Base-by-base conservation (phyloP, 129 eudicot species). In the Mikania micrantha region DNA sequence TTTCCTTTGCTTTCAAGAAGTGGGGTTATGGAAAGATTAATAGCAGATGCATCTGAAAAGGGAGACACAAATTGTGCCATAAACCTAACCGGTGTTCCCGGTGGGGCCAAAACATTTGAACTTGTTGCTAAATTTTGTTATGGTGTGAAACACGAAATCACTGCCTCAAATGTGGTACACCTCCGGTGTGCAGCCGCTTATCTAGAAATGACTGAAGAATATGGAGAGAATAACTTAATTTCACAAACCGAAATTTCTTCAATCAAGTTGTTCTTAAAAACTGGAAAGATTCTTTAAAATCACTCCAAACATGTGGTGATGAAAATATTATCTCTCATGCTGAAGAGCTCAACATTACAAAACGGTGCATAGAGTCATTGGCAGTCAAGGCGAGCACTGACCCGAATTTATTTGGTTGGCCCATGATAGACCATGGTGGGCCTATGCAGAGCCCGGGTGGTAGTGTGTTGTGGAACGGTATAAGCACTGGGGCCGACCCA, bases 401-500 rank as follows among this genome's bases (percentile, higher is more conserved):
- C 78, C 98, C 98, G 0, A 86, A 85, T 68, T 52, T 93, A 32
- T 86, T 86, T 64, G 96, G 96, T 19, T 88, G 98, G 98, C 98
- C 98, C 0, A 69, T 88, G 40, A 69, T 80, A 71, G 98, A 88
- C 76, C 90, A 83, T 8, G 83, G 91, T 20, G 96, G 95, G 64
- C 95, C 95, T 53, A 78, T 92, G 96, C 98, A 88, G 79, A 93
- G 96, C 74, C 96, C 96, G 0, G 95, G 96, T 15, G 98, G 96
- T 3, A 88, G 90, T 72, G 81, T 93, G 47, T 61, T 93, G 63
- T 93, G 98, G 98, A 93, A 93, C 36, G 98, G 98, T 36, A 88
- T 93, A 28, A 88, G 96, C 88, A 93, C 98, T 0, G 98, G 98
- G 35, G 96, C 98, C 79, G 91, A 45, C 96, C 86, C 0, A 86